Evolutionary conservation across 2,329 filamentous ascomycete species (phyloP), one percentile per base, ranked within the genome.

Genomic region (Tothia fuscella): DNA sequence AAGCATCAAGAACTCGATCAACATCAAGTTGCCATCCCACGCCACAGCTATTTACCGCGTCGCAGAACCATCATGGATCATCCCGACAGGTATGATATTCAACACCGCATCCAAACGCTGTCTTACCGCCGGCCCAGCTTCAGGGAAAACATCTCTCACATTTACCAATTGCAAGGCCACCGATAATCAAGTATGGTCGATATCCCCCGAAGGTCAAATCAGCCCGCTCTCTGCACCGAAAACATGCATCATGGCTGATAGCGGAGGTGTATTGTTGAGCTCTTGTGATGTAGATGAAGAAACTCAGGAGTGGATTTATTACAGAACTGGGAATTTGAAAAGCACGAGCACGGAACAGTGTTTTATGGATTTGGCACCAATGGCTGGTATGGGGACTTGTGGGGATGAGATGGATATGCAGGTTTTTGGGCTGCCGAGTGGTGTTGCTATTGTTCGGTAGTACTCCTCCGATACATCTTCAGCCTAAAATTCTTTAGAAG

Each of bases 71-170:
- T 47, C 48, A 14, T 47, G 48, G 16, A 49, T 57, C 7, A 58
- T 56, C 6, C 65, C 67, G 0, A 71, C 66, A 0, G 68, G 68
- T 4, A 60, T 66, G 49, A 62, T 71, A 37, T 68, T 71, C 52
- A 70, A 71, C 48, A 68, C 67, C 0, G 62, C 58, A 17, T 66
- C 64, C 2, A 52, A 62, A 7, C 58, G 60, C 22, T 68, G 65
- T 45, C 52, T 71, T 25, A 64, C 64, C 4, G 61, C 58, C 16
- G 13, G 10, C 14, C 10, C 26, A 29, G 26, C 26, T 10, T 10
- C 10, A 4, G 45, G 50, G 2, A 49, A 50, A 6, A 48, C 42
- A 5, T 25, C 20, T 22, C 49, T 66, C 5, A 49, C 25, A 1
- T 68, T 62, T 50, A 47, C 49, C 4, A 45, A 51, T 3, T 70